These are phyloP conservation scores for Coniella vitis DNA, from an alignment of 2,329 filamentous ascomycete species.

Conservation along the genomic window DNA sequence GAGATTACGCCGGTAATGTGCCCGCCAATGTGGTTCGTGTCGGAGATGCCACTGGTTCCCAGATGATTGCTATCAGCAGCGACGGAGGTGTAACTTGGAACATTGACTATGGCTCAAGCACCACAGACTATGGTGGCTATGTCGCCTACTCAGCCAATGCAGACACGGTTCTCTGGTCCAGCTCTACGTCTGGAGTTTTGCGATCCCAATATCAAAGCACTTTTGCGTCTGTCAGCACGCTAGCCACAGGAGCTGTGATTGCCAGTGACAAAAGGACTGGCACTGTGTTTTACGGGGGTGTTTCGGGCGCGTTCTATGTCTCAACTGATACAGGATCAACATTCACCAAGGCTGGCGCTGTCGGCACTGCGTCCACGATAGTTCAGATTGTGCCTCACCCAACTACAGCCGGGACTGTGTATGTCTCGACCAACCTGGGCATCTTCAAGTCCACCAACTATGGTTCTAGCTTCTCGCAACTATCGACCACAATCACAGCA, in stretches of 20 bases:
- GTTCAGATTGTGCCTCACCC: conserved; percentile 52
- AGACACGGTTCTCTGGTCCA: conserved; percentile 43
- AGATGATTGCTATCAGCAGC: conserved; percentile 40
- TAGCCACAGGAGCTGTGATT: conserved; percentile 40
- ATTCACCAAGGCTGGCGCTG: conserved; percentile 33
- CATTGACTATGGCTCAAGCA: conserved; percentile 39
- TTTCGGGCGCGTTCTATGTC: conserved; percentile 40
- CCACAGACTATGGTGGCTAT: conserved; percentile 34
- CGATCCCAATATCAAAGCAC: conserved; percentile 33
- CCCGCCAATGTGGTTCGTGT: conserved; percentile 41
- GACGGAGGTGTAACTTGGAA: conserved; percentile 47
- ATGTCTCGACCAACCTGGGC: conserved; percentile 47
- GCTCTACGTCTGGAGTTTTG: conserved; percentile 33
- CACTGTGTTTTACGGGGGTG: conserved; percentile 45
- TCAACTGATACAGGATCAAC: conserved; percentile 41
- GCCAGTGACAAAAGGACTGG: conserved; percentile 48
- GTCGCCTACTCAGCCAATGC: conserved; percentile 46
- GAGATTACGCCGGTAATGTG: conserved; percentile 41
- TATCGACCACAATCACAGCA: conserved; percentile 29
- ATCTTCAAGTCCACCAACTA: conserved; percentile 48
- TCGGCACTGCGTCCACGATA: conserved; percentile 37
- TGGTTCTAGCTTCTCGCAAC: conserved; percentile 38
- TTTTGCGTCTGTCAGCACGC: conserved; percentile 38
- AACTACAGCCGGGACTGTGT: conserved; percentile 51
- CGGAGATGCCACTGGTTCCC: conserved; percentile 36